Evolutionary conservation across 225 moss, liverwort and hornwort genomes (phyloP), one percentile per base, ranked within the genome.

Genomic region (Lunularia cruciata): DNA sequence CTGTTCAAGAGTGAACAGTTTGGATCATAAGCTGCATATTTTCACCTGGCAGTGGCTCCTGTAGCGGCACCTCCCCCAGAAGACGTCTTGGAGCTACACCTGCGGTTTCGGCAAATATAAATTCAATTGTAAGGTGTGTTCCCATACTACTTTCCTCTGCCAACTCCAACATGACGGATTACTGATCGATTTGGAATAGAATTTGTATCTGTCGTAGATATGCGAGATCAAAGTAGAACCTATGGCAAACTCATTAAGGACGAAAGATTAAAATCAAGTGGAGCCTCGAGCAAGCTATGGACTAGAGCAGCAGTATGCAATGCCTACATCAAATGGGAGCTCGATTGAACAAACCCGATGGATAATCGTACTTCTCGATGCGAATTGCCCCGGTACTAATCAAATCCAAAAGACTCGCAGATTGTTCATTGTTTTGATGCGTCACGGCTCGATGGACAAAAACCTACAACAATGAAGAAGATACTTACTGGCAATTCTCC

Each of bases 31-130:
- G 4, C 1, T 15, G 52, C 2, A 15, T n/a, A 8, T 52, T 52
- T 52, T 1, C 2, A n/a, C 16, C 0, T 52, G 19, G 52, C 1
- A 16, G 33, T 46, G 65, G 43, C 22, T 19, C 28, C 45, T 65
- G 25, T 30, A 39, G 38, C 5, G 23, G 60, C 19, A 6, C 15
- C 49, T 67, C 51, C 67, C 1, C 36, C 67, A 52, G 31, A 10
- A 35, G 19, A 11, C 10, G 11, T 32, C 66, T 66, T 66, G 23
- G 47, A 26, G 63, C 18, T 63, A 34, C 67, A 67, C n/a, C 65
- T 65, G 65, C 18, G 28, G 7, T 9, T 13, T 37, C 2, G 8
- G 14, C 3, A 1, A 0, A 3, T 12, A 60, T 10, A 5, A 31
- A 6, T 34, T 20, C n/a, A 3, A 22, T 36, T 13, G 33, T 12